Percentiles rank a stretch among this genome's conserved stretches.
Conservation (phyloP, 176 grass and related monocot species). For the Oryza meyeriana region DNA sequence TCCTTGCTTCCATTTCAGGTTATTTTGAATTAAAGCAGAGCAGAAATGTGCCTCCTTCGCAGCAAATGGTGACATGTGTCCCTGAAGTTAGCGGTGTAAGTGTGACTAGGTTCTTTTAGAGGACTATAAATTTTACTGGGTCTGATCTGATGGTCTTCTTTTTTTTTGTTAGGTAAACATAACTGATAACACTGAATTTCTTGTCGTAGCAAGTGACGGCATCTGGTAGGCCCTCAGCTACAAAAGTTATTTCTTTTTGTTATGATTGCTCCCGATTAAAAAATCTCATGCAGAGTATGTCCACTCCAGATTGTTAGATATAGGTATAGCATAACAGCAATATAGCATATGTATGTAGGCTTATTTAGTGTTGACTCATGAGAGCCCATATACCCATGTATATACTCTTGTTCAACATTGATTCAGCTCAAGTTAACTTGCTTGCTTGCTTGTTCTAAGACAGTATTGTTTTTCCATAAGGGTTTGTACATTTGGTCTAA, state of each 20-base stretch:
- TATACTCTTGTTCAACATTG: background rate
- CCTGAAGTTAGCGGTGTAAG: background rate
- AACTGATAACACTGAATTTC: slow-evolving; percentile 27
- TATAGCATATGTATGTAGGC: background rate
- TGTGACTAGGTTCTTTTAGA: background rate
- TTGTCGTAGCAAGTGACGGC: slow-evolving; percentile 41
- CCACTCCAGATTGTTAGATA: background rate
- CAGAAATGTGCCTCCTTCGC: background rate
- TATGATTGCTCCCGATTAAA: background rate
- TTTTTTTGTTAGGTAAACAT: slow-evolving; percentile 29
- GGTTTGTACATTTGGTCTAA: background rate
- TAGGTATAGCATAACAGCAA: background rate
- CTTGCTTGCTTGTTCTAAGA: background rate
- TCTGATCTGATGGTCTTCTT: background rate
- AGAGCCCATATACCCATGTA: too few species aligned
- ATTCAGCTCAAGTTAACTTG: background rate
- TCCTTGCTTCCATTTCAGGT: background rate
- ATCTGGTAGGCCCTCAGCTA: slow-evolving; percentile 38
- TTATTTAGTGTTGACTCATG: background rate
- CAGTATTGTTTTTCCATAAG: background rate
- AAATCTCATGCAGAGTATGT: background rate
- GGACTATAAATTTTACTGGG: background rate
- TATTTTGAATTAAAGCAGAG: slow-evolving; percentile 24
- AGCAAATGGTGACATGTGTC: slow-evolving; percentile 26
- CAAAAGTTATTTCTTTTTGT: background rate